Percentiles rank a stretch among this genome's conserved stretches.
Conservation (phyloP, 202 grass and related monocot species). For the Eragrostis tef region DNA sequence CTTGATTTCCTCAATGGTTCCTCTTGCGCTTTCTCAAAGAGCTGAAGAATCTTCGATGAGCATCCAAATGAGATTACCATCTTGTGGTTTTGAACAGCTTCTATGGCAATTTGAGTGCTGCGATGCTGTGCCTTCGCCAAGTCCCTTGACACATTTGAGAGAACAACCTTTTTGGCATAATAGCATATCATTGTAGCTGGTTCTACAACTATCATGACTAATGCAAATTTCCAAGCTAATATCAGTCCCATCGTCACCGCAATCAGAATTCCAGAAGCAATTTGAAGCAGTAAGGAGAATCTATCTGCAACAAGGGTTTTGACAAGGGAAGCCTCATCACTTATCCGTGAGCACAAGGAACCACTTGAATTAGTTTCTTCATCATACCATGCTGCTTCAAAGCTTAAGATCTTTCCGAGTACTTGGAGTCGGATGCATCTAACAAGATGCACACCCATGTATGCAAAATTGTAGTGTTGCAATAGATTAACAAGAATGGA, state of each 20-base stretch:
- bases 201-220: slow-evolving; percentile 98
- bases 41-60: slow-evolving; percentile 70
- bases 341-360: slow-evolving; percentile 79
- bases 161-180: slow-evolving; percentile 90
- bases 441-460: slow-evolving; percentile 91
- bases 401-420: slow-evolving; percentile 89
- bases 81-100: slow-evolving; percentile 92
- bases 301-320: slow-evolving; percentile 96
- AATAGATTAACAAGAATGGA: slow-evolving; percentile 83
- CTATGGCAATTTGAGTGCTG: slow-evolving; percentile 97
- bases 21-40: slow-evolving; percentile 84
- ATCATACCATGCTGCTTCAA: slow-evolving; percentile 96
- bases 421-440: slow-evolving; percentile 83
- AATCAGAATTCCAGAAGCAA: slow-evolving; percentile 77
- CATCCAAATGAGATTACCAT: slow-evolving; percentile 98
- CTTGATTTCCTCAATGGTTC: slow-evolving; percentile 79
- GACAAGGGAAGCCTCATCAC: slow-evolving; percentile 82
- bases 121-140: slow-evolving; percentile 86
- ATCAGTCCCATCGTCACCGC: slow-evolving; percentile 84
- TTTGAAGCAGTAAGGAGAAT: slow-evolving; percentile 92
- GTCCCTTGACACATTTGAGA: slow-evolving; percentile 85
- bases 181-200: slow-evolving; percentile 87
- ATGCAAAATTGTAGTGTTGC: slow-evolving; percentile 93
- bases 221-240: slow-evolving; percentile 93
- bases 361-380: slow-evolving; percentile 89